A percentile compares a stretch with the other conserved stretches of the same genome.
These are phyloP conservation scores for Daphne laureola DNA, from an alignment of 441 rosid genomes.

Conservation along the genomic window DNA sequence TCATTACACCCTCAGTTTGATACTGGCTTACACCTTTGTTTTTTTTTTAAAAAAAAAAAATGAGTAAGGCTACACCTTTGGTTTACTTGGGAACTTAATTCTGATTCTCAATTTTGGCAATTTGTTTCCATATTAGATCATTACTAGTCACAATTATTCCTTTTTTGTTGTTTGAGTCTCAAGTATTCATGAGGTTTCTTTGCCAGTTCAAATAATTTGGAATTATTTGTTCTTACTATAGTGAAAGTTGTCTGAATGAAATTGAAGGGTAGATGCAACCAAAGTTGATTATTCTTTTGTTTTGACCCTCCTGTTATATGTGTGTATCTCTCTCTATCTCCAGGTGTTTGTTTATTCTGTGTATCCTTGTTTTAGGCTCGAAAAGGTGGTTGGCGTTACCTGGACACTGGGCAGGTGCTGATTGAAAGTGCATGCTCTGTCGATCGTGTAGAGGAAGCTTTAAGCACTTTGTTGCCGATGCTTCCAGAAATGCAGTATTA, in stretches of 20 bases:
- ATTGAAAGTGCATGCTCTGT: constrained; percentile 99
- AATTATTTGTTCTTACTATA: no score
- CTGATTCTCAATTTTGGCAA: background rate
- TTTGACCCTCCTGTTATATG: background rate
- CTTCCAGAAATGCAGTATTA: constrained; percentile 88
- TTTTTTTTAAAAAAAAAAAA: no score
- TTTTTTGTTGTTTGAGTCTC: no score
- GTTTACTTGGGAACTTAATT: constrained; percentile 2
- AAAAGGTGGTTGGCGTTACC: constrained; percentile 98
- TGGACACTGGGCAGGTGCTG: constrained; percentile 96
- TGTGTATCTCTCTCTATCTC: no score
- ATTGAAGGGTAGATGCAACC: no score
- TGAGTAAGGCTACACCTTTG: background rate
- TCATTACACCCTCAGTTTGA: constrained; percentile 9
- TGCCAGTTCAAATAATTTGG: no score
- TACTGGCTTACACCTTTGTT: background rate
- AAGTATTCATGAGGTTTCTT: no score
- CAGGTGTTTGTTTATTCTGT: no score
- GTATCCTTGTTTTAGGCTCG: constrained; percentile 42
- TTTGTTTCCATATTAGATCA: background rate
- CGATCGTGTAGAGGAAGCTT: constrained; percentile 93
- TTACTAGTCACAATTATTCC: no score
- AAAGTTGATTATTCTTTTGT: background rate
- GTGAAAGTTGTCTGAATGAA: no score
- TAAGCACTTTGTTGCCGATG: constrained; percentile 89